Evolutionary conservation across 495 filamentous ascomycete genomes (phyloP).

Genomic region (Thozetella sp.): DNA sequence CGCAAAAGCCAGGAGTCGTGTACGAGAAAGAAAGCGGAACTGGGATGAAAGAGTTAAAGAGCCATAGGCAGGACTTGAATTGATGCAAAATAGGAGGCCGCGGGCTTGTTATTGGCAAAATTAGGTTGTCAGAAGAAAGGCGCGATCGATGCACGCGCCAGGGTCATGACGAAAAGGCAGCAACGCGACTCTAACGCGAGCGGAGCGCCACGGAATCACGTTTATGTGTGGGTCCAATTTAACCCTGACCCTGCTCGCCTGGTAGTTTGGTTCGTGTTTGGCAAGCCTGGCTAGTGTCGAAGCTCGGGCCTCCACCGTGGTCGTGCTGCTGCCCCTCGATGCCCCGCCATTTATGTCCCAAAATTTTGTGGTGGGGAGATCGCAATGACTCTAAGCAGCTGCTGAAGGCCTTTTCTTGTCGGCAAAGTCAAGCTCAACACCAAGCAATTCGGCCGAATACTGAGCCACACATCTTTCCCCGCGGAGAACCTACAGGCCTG

Average conservation of each 20-base stretch:
- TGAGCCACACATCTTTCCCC: background rate
- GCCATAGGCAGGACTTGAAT: background rate
- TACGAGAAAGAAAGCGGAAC: no score
- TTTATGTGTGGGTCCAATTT: background rate
- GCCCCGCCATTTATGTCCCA: background rate
- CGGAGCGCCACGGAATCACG: background rate
- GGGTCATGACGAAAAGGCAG: background rate
- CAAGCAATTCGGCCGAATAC: background rate
- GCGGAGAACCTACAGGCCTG: slow-evolving; percentile 12
- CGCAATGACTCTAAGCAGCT: background rate
- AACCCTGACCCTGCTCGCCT: background rate
- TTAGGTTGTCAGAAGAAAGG: background rate
- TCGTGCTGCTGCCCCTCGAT: background rate
- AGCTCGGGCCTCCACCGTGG: background rate
- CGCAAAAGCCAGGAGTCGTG: no score
- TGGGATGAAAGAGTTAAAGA: no score
- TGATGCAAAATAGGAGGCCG: slow-evolving; percentile 24
- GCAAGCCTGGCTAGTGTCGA: no score
- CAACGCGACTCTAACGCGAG: background rate
- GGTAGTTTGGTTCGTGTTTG: no score
- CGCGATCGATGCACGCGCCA: background rate
- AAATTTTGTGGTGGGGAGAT: background rate
- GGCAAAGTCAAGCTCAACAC: background rate
- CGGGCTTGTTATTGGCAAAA: slow-evolving; percentile 4
- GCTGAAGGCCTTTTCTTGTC: background rate